A percentile compares a stretch with the other conserved stretches of the same genome.
Evolutionary conservation across 2,329 filamentous ascomycete species (phyloP).

Genomic region (Aspergillus tanneri): DNA sequence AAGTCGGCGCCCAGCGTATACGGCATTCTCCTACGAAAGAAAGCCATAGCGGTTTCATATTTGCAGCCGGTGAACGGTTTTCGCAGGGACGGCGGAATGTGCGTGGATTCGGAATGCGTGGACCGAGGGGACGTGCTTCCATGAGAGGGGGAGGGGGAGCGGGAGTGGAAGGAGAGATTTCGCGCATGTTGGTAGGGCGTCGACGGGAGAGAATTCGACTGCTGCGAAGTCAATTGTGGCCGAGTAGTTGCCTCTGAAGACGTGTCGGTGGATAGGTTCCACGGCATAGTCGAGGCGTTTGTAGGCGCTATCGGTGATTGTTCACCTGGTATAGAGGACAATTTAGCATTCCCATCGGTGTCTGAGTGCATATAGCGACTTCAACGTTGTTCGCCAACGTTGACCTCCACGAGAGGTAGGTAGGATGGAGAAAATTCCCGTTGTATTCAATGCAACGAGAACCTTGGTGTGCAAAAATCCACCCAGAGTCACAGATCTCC

Average conservation of each 20-base stretch:
- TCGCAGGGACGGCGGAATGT: slow-evolving; percentile 66
- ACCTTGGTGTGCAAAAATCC: slow-evolving; percentile 7
- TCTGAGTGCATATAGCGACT: slow-evolving; percentile 44
- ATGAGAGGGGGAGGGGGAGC: slow-evolving; percentile 74
- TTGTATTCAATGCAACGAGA: slow-evolving; percentile 3
- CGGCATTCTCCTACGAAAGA: slow-evolving; percentile 81
- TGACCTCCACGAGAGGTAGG: slow-evolving; percentile 22
- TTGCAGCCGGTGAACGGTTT: slow-evolving; percentile 71
- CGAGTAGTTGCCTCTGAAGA: slow-evolving; percentile 42
- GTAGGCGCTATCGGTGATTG: slow-evolving; percentile 44
- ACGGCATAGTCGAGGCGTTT: slow-evolving; percentile 43
- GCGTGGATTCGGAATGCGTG: slow-evolving; percentile 83
- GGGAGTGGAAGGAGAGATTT: slow-evolving; percentile 76
- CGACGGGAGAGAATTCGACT: slow-evolving; percentile 89
- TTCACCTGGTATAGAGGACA: slow-evolving; percentile 41
- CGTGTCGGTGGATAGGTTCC: slow-evolving; percentile 38
- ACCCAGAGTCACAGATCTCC: slow-evolving; percentile 8
- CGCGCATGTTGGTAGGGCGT: slow-evolving; percentile 88
- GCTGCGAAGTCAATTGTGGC: slow-evolving; percentile 56
- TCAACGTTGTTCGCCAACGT: slow-evolving; percentile 33
- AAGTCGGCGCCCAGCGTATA: slow-evolving; percentile 84
- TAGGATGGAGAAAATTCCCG: slow-evolving; percentile 6
- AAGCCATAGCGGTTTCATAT: slow-evolving; percentile 82
- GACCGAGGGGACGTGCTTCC: slow-evolving; percentile 84
- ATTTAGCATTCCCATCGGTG: slow-evolving; percentile 44